Evolutionary conservation across 768 basidiomycete genomes (phyloP), one percentile per base, ranked within the genome.

Genomic region (Amanita pseudoporphyria): DNA sequence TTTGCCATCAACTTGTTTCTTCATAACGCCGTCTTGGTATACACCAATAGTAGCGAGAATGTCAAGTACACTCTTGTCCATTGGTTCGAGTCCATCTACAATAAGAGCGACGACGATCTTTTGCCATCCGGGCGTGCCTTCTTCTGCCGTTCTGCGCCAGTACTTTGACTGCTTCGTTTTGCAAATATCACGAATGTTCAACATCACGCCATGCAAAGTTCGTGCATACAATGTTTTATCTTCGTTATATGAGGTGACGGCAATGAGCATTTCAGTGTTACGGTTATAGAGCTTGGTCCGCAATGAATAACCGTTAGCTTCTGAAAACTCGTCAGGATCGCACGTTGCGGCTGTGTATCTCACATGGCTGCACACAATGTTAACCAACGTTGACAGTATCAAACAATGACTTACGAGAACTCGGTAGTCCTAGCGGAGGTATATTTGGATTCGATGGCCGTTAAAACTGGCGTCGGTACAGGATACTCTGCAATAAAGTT

Each of bases 141-240:
- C 87, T 64, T 90, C 87, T 9, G 89, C 83, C 45, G 76, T 77
- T 52, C 80, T 76, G 38, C 84, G 76, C 89, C 92, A 92, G 67
- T 86, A 95, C 64, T 92, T 92, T 54, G 86, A 90, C 60, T 87
- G 86, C 64, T 94, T 94, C 36, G 90, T 93, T 68, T 87, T 92
- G 78, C 92, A 94, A 56, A 97, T 97, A 58, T 98, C 87, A 56
- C 94, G 87, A 53, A 98, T 95, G 66, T 99, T 98, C 54, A 95
- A 66, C 94, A 97, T 97, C 59, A 97, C 85, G 54, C 89, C 89
- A 60, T 97, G 95, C 35, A 98, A 72, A 0, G 95, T 97, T 55
- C 87, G 83, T 22, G 88, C 80, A 60, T 91, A 89, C n/a, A 91
- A 77, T 5, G 81, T 83, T 71, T 91, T 92, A 76, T 92, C 88